Evolutionary conservation across 371 early-diverging fungal species (phyloP).

Genomic region (Apophysomyces ossiformis): DNA sequence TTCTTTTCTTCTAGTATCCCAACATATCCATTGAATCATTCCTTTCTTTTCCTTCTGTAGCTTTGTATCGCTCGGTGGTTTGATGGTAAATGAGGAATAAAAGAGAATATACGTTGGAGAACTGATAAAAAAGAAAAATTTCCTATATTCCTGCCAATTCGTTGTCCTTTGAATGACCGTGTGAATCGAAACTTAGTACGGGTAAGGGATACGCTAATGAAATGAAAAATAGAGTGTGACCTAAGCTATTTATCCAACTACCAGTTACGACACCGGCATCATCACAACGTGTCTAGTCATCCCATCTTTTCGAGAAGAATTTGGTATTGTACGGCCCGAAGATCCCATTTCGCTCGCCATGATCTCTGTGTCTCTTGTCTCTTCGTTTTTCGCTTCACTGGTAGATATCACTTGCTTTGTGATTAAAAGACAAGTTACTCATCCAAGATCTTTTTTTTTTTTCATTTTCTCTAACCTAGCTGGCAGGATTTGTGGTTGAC

Average conservation of each 20-base stretch:
- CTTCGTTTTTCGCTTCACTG: conserved; percentile 39
- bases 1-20: conserved; percentile 5
- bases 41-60: conserved; percentile 11
- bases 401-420: conserved; percentile 15
- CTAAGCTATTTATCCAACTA: background rate
- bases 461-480: conserved; percentile 9
- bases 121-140: background rate
- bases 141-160: background rate
- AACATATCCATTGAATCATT: background rate
- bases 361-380: conserved; percentile 35
- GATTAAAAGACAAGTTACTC: too few relatives aligned
- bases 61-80: conserved; percentile 54
- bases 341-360: conserved; percentile 26
- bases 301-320: conserved; percentile 39
- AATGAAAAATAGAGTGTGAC: background rate
- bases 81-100: conserved; percentile 37
- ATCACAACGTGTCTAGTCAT: conserved; percentile 49
- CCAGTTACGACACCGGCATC: conserved; percentile 55
- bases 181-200: conserved; percentile 25
- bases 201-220: conserved; percentile 19
- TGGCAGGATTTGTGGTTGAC: conserved; percentile 44
- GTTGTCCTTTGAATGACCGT: background rate
- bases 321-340: conserved; percentile 16
- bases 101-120: background rate
- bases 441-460: conserved; percentile 3